Percentiles rank a stretch among this genome's conserved stretches.
phyloP scores from a whole-genome alignment of 495 filamentous ascomycete species.

The Pyrenula aspistea region DNA sequence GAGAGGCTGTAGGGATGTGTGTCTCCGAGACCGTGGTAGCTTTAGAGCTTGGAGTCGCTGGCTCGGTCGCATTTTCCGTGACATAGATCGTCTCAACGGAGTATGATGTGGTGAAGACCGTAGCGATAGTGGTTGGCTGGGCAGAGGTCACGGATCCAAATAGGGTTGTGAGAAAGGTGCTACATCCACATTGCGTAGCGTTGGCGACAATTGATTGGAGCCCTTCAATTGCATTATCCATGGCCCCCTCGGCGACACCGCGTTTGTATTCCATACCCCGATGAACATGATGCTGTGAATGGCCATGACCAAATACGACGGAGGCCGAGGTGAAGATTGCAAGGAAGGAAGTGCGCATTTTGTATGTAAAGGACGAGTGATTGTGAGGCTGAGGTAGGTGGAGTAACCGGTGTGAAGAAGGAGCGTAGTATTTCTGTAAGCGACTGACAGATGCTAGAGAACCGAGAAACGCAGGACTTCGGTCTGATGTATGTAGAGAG shows the following conservation, averaged over 20 bases:
- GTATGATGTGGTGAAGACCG: neutral
- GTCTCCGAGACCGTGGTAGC: neutral
- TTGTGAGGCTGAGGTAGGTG: too few relatives aligned
- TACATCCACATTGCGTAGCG: neutral
- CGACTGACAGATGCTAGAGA: too few relatives aligned
- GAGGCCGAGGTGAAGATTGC: neutral
- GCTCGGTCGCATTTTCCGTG: neutral
- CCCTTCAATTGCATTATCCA: neutral
- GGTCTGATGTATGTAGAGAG: too few relatives aligned
- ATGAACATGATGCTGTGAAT: neutral
- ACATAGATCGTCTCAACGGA: neutral
- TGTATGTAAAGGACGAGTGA: neutral
- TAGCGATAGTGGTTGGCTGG: neutral
- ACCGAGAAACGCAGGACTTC: too few relatives aligned
- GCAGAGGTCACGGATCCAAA: neutral
- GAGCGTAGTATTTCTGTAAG: too few relatives aligned
- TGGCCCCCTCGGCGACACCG: neutral
- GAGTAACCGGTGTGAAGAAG: too few relatives aligned
- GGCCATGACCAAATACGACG: neutral
- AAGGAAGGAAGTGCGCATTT: neutral
- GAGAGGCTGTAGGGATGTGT: neutral
- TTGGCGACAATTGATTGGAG: neutral
- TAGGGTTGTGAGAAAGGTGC: neutral
- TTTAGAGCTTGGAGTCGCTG: neutral
- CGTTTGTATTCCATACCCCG: neutral